Evolutionary conservation across 352 stramenopile species (phyloP), one percentile per base, ranked within the genome.

Genomic region (Phytophthora litchii): DNA sequence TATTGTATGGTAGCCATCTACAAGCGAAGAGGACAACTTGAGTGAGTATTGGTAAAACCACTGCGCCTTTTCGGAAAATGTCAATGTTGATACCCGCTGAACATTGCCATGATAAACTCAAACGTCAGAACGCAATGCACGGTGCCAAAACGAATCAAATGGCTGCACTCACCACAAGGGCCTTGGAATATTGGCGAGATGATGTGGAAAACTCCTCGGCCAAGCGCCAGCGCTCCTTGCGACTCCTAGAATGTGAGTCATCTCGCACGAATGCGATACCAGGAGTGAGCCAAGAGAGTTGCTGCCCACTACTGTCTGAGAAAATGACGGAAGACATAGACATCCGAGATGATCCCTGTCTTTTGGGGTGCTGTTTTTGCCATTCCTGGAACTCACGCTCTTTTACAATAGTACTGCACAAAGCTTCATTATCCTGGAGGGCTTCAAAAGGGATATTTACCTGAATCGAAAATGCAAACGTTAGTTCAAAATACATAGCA

Each of bases 1-100:
- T 35, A 94, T 84, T 1, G 76, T 91, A 46, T 91, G 70, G 40
- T 76, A 82, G 17, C 74, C 74, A 27, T 86, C 74, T 5, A 81
- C 54, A 49, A 79, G 60, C 7, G 76, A 80, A n/a, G 76, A 80
- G 16, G 57, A 79, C 0, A 88, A 41, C 41, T 89, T 87, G 14
- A 88, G 60, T 13, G 76, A 75, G 29, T 90, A 76, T 42, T 81
- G 74, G 32, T 89, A 81, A 29, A 92, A 76, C 81, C 81, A 94
- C 10, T 76, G 76, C 4, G 78, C 60, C 58, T 91, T 89, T 47
- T 88, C 72, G 0, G 64, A 62, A 44, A 92, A 92, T 3, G 68
- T 43, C 38, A 88, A 54, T 8, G 38, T 48, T 2, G 76, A 67
- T 10, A 84, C 54, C 29, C 67, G 59, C 76, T 90, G 44, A 17